Percentiles rank a stretch among this genome's conserved stretches.
Conservation (phyloP, 768 basidiomycete genomes). For the Hygrophorus russula region DNA sequence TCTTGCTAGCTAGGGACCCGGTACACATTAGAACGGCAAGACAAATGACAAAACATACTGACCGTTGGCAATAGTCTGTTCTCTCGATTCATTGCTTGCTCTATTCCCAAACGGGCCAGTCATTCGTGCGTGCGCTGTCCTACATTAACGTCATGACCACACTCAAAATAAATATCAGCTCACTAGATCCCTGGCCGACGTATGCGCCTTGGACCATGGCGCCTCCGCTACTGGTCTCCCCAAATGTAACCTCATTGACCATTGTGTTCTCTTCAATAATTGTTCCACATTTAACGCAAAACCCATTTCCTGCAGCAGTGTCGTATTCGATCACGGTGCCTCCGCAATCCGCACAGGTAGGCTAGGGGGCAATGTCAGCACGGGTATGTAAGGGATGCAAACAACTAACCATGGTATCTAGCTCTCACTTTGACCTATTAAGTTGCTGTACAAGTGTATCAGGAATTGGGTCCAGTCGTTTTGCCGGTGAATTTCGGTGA, state of each 20-base stretch:
- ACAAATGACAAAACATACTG: constrained; percentile 12
- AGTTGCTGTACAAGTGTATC: too few species aligned
- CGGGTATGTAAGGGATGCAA: too few species aligned
- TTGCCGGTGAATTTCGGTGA: too few species aligned
- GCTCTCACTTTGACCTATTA: too few species aligned
- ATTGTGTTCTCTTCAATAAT: constrained; percentile 92
- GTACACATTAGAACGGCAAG: constrained; percentile 4
- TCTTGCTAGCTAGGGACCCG: constrained; percentile 50
- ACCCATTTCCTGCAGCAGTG: constrained; percentile 72
- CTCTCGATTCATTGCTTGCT: constrained; percentile 71
- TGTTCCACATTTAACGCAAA: constrained; percentile 78
- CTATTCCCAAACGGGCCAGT: constrained; percentile 74
- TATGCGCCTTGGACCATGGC: constrained; percentile 94
- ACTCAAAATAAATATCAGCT: constrained; percentile 20
- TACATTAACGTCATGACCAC: not conserved
- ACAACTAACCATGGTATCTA: too few species aligned
- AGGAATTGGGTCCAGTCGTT: too few species aligned
- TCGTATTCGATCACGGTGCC: constrained; percentile 83
- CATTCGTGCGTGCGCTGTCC: constrained; percentile 69
- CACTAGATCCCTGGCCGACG: constrained; percentile 85
- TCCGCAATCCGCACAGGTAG: constrained; percentile 66
- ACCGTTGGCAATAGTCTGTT: constrained; percentile 90
- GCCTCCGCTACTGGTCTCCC: constrained; percentile 86
- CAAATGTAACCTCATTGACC: constrained; percentile 89
- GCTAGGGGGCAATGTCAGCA: constrained; percentile 19